phyloP scores from a whole-genome alignment of 2,329 filamentous ascomycete genomes.

The Alternaria atra region DNA sequence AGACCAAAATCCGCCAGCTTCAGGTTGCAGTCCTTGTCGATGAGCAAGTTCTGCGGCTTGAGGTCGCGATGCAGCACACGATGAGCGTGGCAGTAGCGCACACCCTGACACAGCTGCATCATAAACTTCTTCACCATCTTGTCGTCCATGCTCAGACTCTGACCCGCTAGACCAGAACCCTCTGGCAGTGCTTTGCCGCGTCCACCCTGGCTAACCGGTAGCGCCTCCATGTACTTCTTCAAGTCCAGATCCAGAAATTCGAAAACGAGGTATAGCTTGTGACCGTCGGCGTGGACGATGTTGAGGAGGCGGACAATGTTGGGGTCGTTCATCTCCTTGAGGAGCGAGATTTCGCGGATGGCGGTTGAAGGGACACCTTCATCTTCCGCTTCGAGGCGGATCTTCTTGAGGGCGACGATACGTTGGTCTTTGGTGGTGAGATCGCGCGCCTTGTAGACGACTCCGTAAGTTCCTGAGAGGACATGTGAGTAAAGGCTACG shows the following conservation, averaged over 20 bases:
- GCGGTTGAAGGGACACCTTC: constrained; percentile 92
- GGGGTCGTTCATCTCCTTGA: constrained; percentile 93
- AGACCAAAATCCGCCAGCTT: constrained; percentile 92
- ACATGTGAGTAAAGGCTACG: constrained; percentile 13
- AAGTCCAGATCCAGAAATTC: constrained; percentile 91
- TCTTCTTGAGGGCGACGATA: constrained; percentile 94
- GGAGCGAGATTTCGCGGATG: constrained; percentile 90
- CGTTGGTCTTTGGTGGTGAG: constrained; percentile 77
- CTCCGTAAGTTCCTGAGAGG: constrained; percentile 84
- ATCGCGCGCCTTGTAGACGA: constrained; percentile 93
- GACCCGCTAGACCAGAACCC: constrained; percentile 70
- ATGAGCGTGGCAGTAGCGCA: constrained; percentile 89
- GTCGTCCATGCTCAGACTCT: constrained; percentile 76
- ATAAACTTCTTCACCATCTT: constrained; percentile 93
- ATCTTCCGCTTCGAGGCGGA: constrained; percentile 92
- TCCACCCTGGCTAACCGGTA: constrained; percentile 84
- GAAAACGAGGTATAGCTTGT: constrained; percentile 93
- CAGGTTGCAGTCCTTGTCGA: constrained; percentile 85
- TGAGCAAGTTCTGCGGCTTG: constrained; percentile 90
- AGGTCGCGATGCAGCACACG: constrained; percentile 87
- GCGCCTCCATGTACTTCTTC: constrained; percentile 95
- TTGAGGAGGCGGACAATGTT: constrained; percentile 90
- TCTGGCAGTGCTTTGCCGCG: constrained; percentile 86
- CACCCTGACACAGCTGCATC: constrained; percentile 83
- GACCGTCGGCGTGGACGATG: constrained; percentile 92